phyloP scores from a whole-genome alignment of 1,139 yeast genomes.

The Sugiyamaella castrensis region DNA sequence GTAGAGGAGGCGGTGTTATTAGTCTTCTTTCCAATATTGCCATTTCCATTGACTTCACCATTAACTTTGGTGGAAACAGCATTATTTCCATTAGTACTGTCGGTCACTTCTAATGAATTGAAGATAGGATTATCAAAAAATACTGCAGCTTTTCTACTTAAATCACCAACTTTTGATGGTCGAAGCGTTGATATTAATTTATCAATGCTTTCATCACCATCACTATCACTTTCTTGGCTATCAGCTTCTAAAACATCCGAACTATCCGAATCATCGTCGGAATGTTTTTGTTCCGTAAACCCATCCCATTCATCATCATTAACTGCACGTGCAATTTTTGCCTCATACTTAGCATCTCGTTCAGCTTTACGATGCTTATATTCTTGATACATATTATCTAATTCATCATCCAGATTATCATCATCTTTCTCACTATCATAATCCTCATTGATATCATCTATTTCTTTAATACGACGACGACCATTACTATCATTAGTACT shows the following conservation, averaged over 20 bases:
- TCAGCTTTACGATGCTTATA: slow-evolving; percentile 75
- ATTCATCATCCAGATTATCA: slow-evolving; percentile 75
- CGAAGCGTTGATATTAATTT: slow-evolving; percentile 58
- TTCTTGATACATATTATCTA: slow-evolving; percentile 74
- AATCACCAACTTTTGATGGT: slow-evolving; percentile 46
- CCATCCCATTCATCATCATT: slow-evolving; percentile 75
- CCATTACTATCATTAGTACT: slow-evolving; percentile 40
- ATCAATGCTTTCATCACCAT: slow-evolving; percentile 73
- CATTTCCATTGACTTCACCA: slow-evolving; percentile 8
- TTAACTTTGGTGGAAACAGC: not conserved
- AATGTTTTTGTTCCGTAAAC: slow-evolving; percentile 47
- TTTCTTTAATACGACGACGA: too few relatives aligned
- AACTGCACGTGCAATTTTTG: slow-evolving; percentile 76
- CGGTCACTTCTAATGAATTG: slow-evolving; percentile 14
- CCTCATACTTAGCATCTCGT: slow-evolving; percentile 73
- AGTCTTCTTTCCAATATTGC: not conserved
- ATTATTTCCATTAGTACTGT: not conserved
- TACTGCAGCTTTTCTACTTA: slow-evolving; percentile 69
- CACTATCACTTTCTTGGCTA: slow-evolving; percentile 34
- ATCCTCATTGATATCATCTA: slow-evolving; percentile 38
- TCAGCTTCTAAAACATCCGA: slow-evolving; percentile 36
- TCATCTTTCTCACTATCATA: slow-evolving; percentile 55
- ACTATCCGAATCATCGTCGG: slow-evolving; percentile 40
- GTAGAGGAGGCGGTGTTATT: slow-evolving; percentile 12
- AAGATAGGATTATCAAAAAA: slow-evolving; percentile 82